Base-by-base conservation (phyloP, 768 basidiomycete genomes). In the Collybiopsis confluens region DNA sequence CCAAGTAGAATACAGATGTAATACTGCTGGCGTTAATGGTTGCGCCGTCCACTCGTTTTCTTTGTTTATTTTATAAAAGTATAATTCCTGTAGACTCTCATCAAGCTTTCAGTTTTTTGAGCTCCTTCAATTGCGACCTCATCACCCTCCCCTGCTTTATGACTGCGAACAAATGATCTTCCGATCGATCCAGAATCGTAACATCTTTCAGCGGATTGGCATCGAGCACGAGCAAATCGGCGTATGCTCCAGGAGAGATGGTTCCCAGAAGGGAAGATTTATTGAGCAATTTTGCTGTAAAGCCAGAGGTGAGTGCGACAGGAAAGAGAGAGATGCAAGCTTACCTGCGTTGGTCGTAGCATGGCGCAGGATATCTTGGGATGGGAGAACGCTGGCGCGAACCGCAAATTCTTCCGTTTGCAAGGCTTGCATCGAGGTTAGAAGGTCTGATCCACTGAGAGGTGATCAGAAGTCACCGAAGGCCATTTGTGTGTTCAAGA, bases 391-490 rank as follows among this genome's bases (percentile, higher is more conserved):
- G 8, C 60, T 52, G 1, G 71, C 63, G 24, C 76, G 65, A 21
- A 74, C 73, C 9, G 69, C 61, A 55, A 76, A 76, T 73, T 62
- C 61, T 35, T 62, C 72, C 65, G 70, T 78, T 63, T 69, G 80
- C 48, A 70, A 71, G 45, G 69, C 77, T 54, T 66, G 80, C 71
- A 73, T 74, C 54, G 65, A 80, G 36, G 61, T 76, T 52, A 69
- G 67, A 56, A 62, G 58, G 51, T 62, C 61, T 11, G 61, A 62
- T 15, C 61, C 61, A 26, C 61, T 62, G 20, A 21, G 9, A 28
- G 35, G 15, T 5, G 46, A 18, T 24, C 21, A 21, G 10, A 45
- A 52, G n/a, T n/a, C n/a, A n/a, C n/a, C n/a, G n/a, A n/a, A n/a
- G n/a, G n/a, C n/a, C n/a, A n/a, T n/a, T n/a, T n/a, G n/a, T n/a